phyloP scores from a whole-genome alignment of 495 filamentous ascomycete genomes.

The Talaromyces proteolyticus region DNA sequence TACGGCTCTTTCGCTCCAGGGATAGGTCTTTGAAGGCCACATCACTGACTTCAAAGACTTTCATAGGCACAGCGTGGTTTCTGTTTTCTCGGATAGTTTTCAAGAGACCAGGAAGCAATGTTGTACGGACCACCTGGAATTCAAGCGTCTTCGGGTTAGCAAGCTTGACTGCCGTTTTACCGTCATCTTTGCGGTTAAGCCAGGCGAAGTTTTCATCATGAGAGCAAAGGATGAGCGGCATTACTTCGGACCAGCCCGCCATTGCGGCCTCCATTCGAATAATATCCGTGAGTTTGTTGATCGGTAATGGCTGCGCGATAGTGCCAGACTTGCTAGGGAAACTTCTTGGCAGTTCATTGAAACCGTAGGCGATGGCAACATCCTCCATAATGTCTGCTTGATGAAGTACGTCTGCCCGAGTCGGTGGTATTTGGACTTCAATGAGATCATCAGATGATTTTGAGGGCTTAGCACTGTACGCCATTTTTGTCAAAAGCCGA shows the following conservation, averaged over 20 bases:
- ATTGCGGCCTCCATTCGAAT: conserved; percentile 85
- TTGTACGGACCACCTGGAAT: conserved; percentile 94
- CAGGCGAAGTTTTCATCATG: conserved; percentile 98
- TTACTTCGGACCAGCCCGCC: conserved; percentile 93
- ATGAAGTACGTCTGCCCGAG: conserved; percentile 90
- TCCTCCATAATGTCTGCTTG: conserved; percentile 99
- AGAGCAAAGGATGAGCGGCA: conserved; percentile 95
- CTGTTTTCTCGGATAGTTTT: conserved; percentile 97
- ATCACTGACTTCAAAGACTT: conserved; percentile 90
- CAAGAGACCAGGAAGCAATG: conserved; percentile 79
- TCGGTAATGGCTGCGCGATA: conserved; percentile 76
- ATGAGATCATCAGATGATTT: conserved; percentile 55
- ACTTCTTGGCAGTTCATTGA: conserved; percentile 82
- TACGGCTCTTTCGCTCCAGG: conserved; percentile 76
- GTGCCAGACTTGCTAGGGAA: conserved; percentile 80
- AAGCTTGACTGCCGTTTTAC: conserved; percentile 76
- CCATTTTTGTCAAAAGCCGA: conserved; percentile 79
- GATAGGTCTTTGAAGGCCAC: conserved; percentile 80
- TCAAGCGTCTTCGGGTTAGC: conserved; percentile 95
- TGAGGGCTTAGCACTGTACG: conserved; percentile 69
- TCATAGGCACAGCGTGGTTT: conserved; percentile 79
- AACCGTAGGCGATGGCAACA: conserved; percentile 90
- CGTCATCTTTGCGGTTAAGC: conserved; percentile 89
- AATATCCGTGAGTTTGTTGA: conserved; percentile 95
- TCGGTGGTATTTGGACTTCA: conserved; percentile 78